These are phyloP conservation scores for Flammula alnicola DNA, from an alignment of 1,284 basidiomycete species.

Conservation along the genomic window DNA sequence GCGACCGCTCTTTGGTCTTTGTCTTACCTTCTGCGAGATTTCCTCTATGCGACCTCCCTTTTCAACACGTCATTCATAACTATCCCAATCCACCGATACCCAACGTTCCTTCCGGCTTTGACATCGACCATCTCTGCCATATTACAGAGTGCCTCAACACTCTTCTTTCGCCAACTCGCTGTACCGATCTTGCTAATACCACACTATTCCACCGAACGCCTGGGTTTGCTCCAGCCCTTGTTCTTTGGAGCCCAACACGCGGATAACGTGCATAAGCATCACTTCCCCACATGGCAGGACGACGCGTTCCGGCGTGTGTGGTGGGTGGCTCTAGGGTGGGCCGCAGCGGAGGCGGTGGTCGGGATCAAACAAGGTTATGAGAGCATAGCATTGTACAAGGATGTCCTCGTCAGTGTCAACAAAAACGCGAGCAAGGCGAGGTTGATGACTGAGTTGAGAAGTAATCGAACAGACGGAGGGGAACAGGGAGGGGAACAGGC, in stretches of 20 bases:
- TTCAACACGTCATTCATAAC: conserved; percentile 31
- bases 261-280: conserved; percentile 6
- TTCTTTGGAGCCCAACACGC: not conserved
- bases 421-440: conserved; percentile 12
- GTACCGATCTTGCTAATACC: conserved; percentile 58
- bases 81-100: conserved; percentile 33
- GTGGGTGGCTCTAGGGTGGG: conserved; percentile 77
- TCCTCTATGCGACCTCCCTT: conserved; percentile 29
- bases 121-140: conserved; percentile 51
- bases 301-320: conserved; percentile 67
- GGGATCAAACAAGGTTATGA: conserved; percentile 72
- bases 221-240: conserved; percentile 26
- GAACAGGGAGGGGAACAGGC: no score
- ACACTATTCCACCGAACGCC: conserved; percentile 40
- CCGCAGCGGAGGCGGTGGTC: conserved; percentile 63
- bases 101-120: conserved; percentile 31
- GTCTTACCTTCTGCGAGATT: conserved; percentile 58
- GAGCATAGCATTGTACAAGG: conserved; percentile 64
- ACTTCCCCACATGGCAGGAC: conserved; percentile 56
- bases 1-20: conserved; percentile 65
- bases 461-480: not conserved
- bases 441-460: not conserved
- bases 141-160: conserved; percentile 53
- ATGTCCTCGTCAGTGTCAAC: conserved; percentile 55
- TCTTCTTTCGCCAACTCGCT: conserved; percentile 57